phyloP scores from a whole-genome alignment of 2,329 filamentous ascomycete species.

The Delphinella strobiligena region DNA sequence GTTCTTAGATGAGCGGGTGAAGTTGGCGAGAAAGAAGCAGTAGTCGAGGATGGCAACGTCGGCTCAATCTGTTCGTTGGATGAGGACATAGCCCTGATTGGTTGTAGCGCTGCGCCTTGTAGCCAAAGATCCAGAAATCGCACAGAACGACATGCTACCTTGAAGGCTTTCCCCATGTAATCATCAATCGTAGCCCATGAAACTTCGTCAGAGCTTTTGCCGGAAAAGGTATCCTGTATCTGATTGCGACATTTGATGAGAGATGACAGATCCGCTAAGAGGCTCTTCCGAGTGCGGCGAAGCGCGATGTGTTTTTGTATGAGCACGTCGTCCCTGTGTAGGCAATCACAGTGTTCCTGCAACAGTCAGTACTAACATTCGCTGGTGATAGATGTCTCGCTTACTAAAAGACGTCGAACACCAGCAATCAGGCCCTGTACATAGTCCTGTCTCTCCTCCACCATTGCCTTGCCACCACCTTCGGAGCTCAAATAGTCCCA shows the following conservation, averaged over 20 bases:
- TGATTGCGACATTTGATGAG: conserved; percentile 82
- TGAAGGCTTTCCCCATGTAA: conserved; percentile 87
- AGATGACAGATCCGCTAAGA: conserved; percentile 79
- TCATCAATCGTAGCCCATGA: conserved; percentile 75
- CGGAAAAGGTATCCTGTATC: conserved; percentile 61
- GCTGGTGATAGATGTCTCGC: conserved; percentile 20
- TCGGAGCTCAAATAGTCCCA: conserved; percentile 73
- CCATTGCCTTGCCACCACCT: conserved; percentile 55
- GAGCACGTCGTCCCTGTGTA: conserved; percentile 67
- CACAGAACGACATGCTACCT: conserved; percentile 82
- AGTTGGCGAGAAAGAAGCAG: neutral
- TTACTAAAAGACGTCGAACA: conserved; percentile 76
- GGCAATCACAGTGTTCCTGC: conserved; percentile 76
- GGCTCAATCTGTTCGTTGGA: neutral
- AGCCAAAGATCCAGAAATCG: conserved; percentile 80
- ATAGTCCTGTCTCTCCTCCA: conserved; percentile 85
- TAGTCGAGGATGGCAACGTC: neutral
- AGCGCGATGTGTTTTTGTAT: conserved; percentile 66
- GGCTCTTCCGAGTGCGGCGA: conserved; percentile 69
- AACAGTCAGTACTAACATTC: neutral
- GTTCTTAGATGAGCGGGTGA: neutral
- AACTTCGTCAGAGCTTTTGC: conserved; percentile 39
- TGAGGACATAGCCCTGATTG: neutral
- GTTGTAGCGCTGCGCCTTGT: conserved; percentile 24
- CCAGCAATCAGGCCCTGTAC: conserved; percentile 90